These are phyloP conservation scores for Rubus idaeus DNA, from an alignment of 306 rosid genomes.

Conservation along the genomic window DNA sequence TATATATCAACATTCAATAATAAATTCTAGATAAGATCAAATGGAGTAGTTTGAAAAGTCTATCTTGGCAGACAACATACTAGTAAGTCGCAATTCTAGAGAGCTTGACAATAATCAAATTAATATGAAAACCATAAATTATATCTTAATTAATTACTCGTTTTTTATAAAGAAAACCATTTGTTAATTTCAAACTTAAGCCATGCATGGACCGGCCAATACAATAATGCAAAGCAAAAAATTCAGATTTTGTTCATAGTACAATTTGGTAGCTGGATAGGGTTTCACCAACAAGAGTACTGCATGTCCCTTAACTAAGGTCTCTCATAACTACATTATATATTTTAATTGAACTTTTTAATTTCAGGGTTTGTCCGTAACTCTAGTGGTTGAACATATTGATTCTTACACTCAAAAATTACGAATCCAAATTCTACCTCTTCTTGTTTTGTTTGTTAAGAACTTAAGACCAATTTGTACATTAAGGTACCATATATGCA, in stretches of 20 bases:
- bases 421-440: neutral
- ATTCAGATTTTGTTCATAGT: neutral
- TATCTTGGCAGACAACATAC: neutral
- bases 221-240: neutral
- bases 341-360: neutral
- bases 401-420: neutral
- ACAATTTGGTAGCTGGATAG: neutral
- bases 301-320: neutral
- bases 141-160: neutral
- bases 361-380: neutral
- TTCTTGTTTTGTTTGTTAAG: neutral
- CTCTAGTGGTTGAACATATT: neutral
- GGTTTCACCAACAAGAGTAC: neutral
- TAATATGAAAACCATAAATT: neutral
- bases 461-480: neutral
- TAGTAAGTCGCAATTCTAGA: conserved; percentile 1
- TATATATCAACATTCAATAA: neutral
- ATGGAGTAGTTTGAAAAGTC: neutral
- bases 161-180: neutral
- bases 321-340: neutral
- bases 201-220: neutral
- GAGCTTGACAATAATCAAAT: neutral
- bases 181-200: neutral
- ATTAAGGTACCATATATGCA: neutral
- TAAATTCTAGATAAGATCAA: neutral